Evolutionary conservation across 2,329 filamentous ascomycete genomes (phyloP).

Genomic region (Incumbomyces lentus): DNA sequence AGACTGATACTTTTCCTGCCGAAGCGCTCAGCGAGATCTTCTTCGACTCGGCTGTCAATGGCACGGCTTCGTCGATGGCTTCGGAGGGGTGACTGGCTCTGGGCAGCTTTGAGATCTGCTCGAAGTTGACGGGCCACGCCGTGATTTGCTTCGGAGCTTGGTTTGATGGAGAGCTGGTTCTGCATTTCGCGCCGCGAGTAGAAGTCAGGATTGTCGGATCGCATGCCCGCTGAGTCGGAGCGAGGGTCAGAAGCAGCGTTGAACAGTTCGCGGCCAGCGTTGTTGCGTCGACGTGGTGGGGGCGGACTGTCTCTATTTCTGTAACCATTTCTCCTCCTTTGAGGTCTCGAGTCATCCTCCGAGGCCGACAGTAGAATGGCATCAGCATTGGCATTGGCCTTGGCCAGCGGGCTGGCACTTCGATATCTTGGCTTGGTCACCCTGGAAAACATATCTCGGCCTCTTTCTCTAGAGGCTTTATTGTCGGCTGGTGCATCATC

Average conservation of each 20-base stretch:
- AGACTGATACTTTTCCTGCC: constrained; percentile 19
- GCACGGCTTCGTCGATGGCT: constrained; percentile 41
- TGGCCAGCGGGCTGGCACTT: constrained; percentile 49
- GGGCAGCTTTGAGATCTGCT: constrained; percentile 49
- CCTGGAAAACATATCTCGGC: constrained; percentile 31
- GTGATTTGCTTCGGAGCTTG: constrained; percentile 21
- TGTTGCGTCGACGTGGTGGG: constrained; percentile 20
- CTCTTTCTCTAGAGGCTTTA: constrained; percentile 22
- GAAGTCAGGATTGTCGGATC: constrained; percentile 3
- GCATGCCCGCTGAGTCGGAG: constrained; percentile 27
- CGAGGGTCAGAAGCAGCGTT: constrained; percentile 29
- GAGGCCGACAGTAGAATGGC: constrained; percentile 34
- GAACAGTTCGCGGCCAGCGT: constrained; percentile 43
- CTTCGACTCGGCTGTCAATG: constrained; percentile 46
- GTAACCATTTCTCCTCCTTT: constrained; percentile 30
- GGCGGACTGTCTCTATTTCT: constrained; percentile 32
- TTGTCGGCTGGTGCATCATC: constrained; percentile 51
- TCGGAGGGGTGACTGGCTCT: constrained; percentile 29
- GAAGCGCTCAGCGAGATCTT: constrained; percentile 32
- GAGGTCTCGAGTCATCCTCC: constrained; percentile 25
- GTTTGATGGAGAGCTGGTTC: constrained; percentile 36
- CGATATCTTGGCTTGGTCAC: constrained; percentile 38
- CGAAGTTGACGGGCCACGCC: constrained; percentile 29
- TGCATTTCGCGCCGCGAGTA: background rate
- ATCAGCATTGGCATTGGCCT: constrained; percentile 20